Evolutionary conservation across 2,329 filamentous ascomycete genomes (phyloP), one percentile per base, ranked within the genome.

Genomic region (Claviceps fusiformis): DNA sequence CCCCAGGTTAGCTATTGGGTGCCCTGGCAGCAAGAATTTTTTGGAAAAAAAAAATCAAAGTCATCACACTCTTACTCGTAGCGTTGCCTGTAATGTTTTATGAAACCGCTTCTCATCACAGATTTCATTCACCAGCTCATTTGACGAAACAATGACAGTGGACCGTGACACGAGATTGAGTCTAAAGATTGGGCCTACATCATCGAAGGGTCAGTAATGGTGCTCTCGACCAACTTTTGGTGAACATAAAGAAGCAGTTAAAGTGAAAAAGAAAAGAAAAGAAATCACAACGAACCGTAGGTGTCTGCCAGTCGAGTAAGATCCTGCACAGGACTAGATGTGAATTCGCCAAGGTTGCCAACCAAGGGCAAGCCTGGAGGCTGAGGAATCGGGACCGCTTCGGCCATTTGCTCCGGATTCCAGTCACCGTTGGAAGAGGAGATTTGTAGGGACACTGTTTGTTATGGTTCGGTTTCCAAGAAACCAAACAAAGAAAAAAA

Each of bases 21-120:
- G 24, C 2, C 24, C 24, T 24, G 19, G 19, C 19, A 19, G 1
- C 19, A 19, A 19, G 19, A 19, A 19, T 19, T 19, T 19, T 19
- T 19, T 19, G 19, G 19, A 19, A 19, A 19, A 19, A 19, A 19
- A 19, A 19, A 19, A 19, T 19, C 19, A 19, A 19, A 19, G 19
- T 19, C 19, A 19, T 19, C 19, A 19, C 19, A 13, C 35, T 58
- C 66, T 53, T 60, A 73, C 69, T 3, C 67, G 60, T 2, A 87
- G 68, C 3, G 71, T 70, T 1, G 68, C 73, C 5, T 70, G 68
- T 2, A 85, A 68, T 0, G 71, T 67, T 64, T 88, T 89, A 29
- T 71, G 63, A 63, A 88, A 86, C n/a, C 82, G 73, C 56, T 75
- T 79, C 65, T 87, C 83, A 58, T 87, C 75, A 60, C 80, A 86